These are phyloP conservation scores for Aspergillus calidoustus DNA, from an alignment of 2,329 filamentous ascomycete species.

Conservation along the genomic window DNA sequence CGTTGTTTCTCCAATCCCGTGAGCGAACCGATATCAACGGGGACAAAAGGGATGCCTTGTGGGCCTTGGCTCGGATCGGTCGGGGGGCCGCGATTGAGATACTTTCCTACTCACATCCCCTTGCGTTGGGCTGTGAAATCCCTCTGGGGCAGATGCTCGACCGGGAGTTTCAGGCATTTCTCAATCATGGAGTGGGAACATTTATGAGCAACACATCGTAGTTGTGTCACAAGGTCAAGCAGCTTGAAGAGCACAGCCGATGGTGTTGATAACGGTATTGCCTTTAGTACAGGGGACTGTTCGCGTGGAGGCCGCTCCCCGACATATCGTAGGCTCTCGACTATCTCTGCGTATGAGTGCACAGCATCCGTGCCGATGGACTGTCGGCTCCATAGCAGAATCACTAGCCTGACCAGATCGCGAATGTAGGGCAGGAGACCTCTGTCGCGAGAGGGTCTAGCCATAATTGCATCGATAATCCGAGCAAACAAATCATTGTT, in stretches of 20 bases:
- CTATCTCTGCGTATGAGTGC: slow-evolving; percentile 8
- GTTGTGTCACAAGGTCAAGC: neutral
- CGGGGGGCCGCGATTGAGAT: neutral
- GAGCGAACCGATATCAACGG: slow-evolving; percentile 10
- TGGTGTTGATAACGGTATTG: slow-evolving; percentile 5
- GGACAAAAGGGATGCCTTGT: slow-evolving; percentile 5
- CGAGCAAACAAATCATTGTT: slow-evolving; percentile 10
- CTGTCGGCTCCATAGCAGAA: slow-evolving; percentile 9
- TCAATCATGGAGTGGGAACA: slow-evolving; percentile 12
- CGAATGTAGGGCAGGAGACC: slow-evolving; percentile 12
- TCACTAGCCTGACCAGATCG: slow-evolving; percentile 5
- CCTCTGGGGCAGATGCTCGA: slow-evolving; percentile 7
- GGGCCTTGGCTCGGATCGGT: slow-evolving; percentile 4
- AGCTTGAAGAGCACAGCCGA: slow-evolving; percentile 9
- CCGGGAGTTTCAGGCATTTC: slow-evolving; percentile 1
- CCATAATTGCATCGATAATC: slow-evolving; percentile 14
- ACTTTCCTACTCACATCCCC: neutral
- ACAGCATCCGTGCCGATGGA: neutral
- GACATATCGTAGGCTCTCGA: slow-evolving; percentile 1
- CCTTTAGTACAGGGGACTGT: neutral
- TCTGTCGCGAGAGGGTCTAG: slow-evolving; percentile 5
- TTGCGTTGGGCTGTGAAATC: neutral
- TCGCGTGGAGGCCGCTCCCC: neutral
- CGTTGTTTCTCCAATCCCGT: slow-evolving; percentile 13
- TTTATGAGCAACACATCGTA: slow-evolving; percentile 6